Conservation (phyloP, 495 filamentous ascomycete species). For the Tuber indicum region DNA sequence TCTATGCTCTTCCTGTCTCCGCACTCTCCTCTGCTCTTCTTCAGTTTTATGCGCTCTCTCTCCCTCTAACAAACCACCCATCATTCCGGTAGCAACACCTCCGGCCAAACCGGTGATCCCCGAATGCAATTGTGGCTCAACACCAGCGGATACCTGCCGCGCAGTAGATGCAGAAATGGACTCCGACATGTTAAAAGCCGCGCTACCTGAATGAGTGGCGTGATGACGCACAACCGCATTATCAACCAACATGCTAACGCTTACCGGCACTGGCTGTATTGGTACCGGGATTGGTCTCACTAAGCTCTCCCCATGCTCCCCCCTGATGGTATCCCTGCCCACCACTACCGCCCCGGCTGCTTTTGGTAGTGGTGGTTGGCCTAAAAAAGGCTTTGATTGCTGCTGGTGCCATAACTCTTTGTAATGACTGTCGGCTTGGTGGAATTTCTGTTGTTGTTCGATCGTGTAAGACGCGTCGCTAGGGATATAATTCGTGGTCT, state of each 20-base stretch:
- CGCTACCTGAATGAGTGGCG: slow-evolving; percentile 21
- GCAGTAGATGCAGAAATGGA: slow-evolving; percentile 20
- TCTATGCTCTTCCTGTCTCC: background rate
- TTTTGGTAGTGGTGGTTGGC: slow-evolving; percentile 4
- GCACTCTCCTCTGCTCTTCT: slow-evolving; percentile 8
- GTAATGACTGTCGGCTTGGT: slow-evolving; percentile 15
- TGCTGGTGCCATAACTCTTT: background rate
- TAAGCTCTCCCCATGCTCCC: background rate
- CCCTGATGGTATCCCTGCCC: slow-evolving; percentile 4
- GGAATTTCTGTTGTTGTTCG: slow-evolving; percentile 21
- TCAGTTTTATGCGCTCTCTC: slow-evolving; percentile 7
- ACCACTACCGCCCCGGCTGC: slow-evolving; percentile 8
- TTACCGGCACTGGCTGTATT: slow-evolving; percentile 18
- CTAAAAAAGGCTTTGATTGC: slow-evolving; percentile 4
- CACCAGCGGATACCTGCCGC: slow-evolving; percentile 6
- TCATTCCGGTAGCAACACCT: slow-evolving; percentile 14
- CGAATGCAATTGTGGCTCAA: slow-evolving; percentile 15
- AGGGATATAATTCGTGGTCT: slow-evolving; percentile 14
- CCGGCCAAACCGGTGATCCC: slow-evolving; percentile 13
- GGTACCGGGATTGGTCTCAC: slow-evolving; percentile 27
- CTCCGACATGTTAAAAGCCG: slow-evolving; percentile 15
- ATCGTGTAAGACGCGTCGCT: slow-evolving; percentile 21
- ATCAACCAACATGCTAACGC: slow-evolving; percentile 25
- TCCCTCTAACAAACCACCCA: slow-evolving; percentile 3
- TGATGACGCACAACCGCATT: slow-evolving; percentile 16